Percentiles rank a stretch among this genome's conserved stretches.
Evolutionary conservation across 257 asterid genomes (phyloP).

Genomic region (Capsicum chinense): DNA sequence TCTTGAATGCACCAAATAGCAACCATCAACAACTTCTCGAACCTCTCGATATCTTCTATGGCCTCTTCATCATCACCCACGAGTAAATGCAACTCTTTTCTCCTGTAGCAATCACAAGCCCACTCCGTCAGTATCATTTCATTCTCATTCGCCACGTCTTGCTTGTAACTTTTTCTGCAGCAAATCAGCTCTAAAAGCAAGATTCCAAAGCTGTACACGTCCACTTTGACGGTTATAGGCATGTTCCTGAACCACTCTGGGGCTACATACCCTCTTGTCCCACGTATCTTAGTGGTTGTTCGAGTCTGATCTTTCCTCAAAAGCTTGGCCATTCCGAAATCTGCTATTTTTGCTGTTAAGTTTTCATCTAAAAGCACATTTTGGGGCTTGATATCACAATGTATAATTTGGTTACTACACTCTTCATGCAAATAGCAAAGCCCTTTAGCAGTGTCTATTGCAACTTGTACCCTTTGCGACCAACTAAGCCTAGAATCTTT

Average conservation of each 20-base stretch:
- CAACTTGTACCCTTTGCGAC: slow-evolving; percentile 38
- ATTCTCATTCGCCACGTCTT: not conserved
- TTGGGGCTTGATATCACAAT: slow-evolving; percentile 25
- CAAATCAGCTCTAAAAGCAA: not conserved
- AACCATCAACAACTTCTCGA: slow-evolving; percentile 35
- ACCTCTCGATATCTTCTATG: not conserved
- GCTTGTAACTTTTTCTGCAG: not conserved
- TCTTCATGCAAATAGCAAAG: slow-evolving; percentile 48
- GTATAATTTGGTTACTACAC: slow-evolving; percentile 44
- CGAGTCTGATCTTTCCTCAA: slow-evolving; percentile 1
- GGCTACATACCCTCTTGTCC: slow-evolving; percentile 17
- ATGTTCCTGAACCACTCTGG: not conserved
- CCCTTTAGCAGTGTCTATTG: slow-evolving; percentile 40
- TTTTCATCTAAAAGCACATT: slow-evolving; percentile 20
- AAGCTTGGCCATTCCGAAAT: slow-evolving; percentile 3
- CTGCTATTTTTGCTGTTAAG: not conserved
- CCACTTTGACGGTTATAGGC: not conserved
- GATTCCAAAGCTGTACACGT: not conserved
- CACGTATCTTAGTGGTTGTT: not conserved
- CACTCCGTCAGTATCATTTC: not conserved
- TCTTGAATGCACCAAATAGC: slow-evolving; percentile 52
- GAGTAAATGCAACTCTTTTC: not conserved
- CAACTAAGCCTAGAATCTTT: slow-evolving; percentile 35
- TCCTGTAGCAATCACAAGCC: not conserved
- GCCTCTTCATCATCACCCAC: not conserved